These are phyloP conservation scores for Ascochyta fabae DNA, from an alignment of 2,329 filamentous ascomycete species.

Conservation along the genomic window DNA sequence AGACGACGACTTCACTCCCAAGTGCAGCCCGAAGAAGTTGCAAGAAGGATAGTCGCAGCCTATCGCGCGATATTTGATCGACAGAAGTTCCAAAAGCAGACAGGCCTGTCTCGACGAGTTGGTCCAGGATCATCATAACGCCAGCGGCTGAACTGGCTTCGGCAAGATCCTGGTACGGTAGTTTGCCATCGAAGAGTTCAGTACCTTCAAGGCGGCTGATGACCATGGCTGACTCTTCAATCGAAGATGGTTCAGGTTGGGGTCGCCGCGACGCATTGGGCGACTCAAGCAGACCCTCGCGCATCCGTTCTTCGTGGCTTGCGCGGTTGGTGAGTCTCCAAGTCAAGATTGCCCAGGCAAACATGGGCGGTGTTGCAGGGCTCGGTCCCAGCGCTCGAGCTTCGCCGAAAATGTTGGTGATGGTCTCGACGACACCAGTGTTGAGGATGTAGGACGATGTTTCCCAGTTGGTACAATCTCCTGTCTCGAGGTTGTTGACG, in stretches of 20 bases:
- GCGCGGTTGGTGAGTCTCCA: conserved; percentile 35
- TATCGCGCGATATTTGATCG: conserved; percentile 64
- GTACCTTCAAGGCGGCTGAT: conserved; percentile 31
- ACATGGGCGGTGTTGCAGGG: conserved; percentile 74
- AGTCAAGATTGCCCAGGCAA: conserved; percentile 78
- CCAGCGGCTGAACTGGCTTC: conserved; percentile 32
- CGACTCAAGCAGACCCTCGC: conserved; percentile 36
- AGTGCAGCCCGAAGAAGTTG: conserved; percentile 74
- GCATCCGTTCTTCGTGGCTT: conserved; percentile 35
- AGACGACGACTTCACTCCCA: conserved; percentile 65
- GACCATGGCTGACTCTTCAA: conserved; percentile 38
- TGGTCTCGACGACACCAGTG: conserved; percentile 70
- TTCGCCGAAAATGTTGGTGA: conserved; percentile 73
- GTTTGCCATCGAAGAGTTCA: conserved; percentile 36
- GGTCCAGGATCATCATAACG: conserved; percentile 35
- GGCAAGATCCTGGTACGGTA: conserved; percentile 37
- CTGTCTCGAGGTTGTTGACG: conserved; percentile 55
- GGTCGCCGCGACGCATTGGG: conserved; percentile 20
- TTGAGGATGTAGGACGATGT: conserved; percentile 70
- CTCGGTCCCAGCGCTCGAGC: conserved; percentile 61
- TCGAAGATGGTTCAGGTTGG: conserved; percentile 22
- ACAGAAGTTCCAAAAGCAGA: conserved; percentile 56
- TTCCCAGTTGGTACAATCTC: conserved; percentile 36
- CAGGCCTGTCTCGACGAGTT: conserved; percentile 35
- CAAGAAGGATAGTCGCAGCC: conserved; percentile 69